Conservation (phyloP, 768 basidiomycete genomes). For the Suillus subluteus region DNA sequence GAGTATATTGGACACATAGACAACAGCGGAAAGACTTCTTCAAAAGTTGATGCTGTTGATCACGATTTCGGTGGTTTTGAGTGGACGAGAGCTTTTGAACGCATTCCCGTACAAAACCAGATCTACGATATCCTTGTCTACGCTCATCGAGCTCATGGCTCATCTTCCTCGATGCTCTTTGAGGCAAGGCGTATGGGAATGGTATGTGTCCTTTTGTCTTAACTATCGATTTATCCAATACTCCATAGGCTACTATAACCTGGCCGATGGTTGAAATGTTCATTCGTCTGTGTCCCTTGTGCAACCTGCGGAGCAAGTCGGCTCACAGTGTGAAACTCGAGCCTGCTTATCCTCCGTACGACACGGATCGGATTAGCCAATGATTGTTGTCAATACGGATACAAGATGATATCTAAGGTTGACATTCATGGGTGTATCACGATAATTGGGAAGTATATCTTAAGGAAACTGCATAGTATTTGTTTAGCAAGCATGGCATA, state of each 20-base stretch:
- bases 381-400: slow-evolving; percentile 3
- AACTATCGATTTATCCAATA: slow-evolving; percentile 11
- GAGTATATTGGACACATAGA: slow-evolving; percentile 49
- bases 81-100: slow-evolving; percentile 52
- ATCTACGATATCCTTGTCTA: slow-evolving; percentile 72
- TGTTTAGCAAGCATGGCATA: slow-evolving; percentile 5
- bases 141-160: slow-evolving; percentile 62
- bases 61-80: slow-evolving; percentile 33
- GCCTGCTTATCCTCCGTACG: slow-evolving; percentile 18
- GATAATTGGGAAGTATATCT: background rate
- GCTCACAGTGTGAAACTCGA: slow-evolving; percentile 27
- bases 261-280: slow-evolving; percentile 79
- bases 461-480: background rate
- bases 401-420: slow-evolving; percentile 1
- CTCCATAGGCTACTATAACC: slow-evolving; percentile 60
- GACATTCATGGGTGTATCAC: slow-evolving; percentile 2
- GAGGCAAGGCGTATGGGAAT: slow-evolving; percentile 62
- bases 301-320: slow-evolving; percentile 46
- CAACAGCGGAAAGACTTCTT: slow-evolving; percentile 14
- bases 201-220: slow-evolving; percentile 42
- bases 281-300: slow-evolving; percentile 59
- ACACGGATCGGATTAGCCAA: slow-evolving; percentile 16
- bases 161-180: slow-evolving; percentile 55
- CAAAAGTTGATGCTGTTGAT: slow-evolving; percentile 22
- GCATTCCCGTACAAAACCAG: slow-evolving; percentile 66